Base-by-base conservation (phyloP, 805 yeast species). In the Lipomyces orientalis region DNA sequence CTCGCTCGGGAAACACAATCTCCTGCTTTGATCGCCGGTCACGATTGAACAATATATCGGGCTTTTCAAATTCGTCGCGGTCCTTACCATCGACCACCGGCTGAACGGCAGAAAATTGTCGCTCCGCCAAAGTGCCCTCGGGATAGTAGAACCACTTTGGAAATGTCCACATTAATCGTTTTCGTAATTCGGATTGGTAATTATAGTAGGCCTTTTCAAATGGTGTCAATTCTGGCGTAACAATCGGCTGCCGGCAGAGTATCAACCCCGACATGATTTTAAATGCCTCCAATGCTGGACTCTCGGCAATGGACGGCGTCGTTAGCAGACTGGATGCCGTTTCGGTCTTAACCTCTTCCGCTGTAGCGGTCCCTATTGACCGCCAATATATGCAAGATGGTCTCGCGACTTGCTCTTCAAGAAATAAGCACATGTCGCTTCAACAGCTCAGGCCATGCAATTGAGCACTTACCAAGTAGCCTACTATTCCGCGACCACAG, bases 141-240 rank as follows among this genome's bases (percentile, higher is more conserved):
- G 90, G 91, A 81, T 88, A 95, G 81, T 93, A 95, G 77, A 87
- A 93, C 86, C 92, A 92, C 73, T 89, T 88, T 4, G 99, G 98
- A 79, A 95, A 95, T 0, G 98, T 93, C 97, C 97, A 93, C 97
- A 93, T 93, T 73, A 95, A 83, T 74, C 98, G 85, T 76, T 88
- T 88, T 82, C 93, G 93, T 64, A 95, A 83, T 77, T 91, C 97
- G 61, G 87, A 86, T 79, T 93, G 97, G 78, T 95, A 95, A 63
- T 87, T 82, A 77, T 90, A 91, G 79, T 89, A 95, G 61, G 87
- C 87, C 67, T 81, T 75, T 74, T 92, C 97, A 73, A 94, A 89
- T 65, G 82, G 85, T 9, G 89, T 82, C 63, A 88, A 80, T 68
- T 90, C 94, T 10, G 90, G 89, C 1, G 97, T 91, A 58, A 95